Base-by-base conservation (phyloP, 1,284 basidiomycete genomes). In the Cryptococcus hybrid region DNA sequence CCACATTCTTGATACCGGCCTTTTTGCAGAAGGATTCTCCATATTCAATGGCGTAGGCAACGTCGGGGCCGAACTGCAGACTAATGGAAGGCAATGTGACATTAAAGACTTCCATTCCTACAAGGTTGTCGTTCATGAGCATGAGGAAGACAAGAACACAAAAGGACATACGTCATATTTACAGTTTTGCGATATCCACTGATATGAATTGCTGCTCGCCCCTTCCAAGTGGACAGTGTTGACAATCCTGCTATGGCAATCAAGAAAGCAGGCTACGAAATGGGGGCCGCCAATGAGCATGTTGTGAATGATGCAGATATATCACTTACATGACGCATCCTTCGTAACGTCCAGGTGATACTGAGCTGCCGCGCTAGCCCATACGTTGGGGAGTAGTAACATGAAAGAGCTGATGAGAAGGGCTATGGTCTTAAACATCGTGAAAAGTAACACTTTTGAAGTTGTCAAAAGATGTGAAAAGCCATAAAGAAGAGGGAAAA, bases 31-130 rank as follows among this genome's bases (percentile, higher is more conserved):
- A 67, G 35, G 47, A 45, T 8, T 44, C 18, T 3, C 62, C 73
- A 47, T 68, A 75, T 57, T 74, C 74, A 12, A 66, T 36, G 3
- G 68, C 74, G 53, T 76, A 76, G 0, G 69, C 73, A 5, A 71
- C 64, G 57, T 74, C 73, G 0, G 73, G 3, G 71, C 68, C 0
- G 70, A 72, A 5, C 40, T 42, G 55, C 73, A 75, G 2, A 18
- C 35, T 1, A 49, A 12, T 11, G 68, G 60, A 3, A 76, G 61
- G 56, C 74, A 76, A 3, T 35, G 18, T 9, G 60, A 36, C 44
- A 74, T 58, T 46, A 61, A 47, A 1, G 13, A 30, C 4, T 13
- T 38, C 68, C 67, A 69, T 24, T 44, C 8, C 64, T 69, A 11
- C 11, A 13, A 7, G 47, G n/a, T 5, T 15, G 15, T 12, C 3